These are phyloP conservation scores for Silene coronaria DNA, from an alignment of 179 eudicot species.

Conservation along the genomic window DNA sequence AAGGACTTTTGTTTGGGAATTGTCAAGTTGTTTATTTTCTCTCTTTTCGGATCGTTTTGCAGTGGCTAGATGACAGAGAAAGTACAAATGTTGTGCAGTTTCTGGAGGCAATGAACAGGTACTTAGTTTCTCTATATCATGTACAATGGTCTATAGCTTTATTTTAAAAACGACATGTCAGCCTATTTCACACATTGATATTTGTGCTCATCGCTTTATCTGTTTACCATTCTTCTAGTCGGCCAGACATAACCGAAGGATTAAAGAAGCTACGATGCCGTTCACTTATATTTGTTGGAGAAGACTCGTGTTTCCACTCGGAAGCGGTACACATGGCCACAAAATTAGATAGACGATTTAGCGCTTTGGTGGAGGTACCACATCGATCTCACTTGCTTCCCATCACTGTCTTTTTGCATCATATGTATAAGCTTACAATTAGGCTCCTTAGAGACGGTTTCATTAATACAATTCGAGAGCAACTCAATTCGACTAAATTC, in stretches of 20 bases:
- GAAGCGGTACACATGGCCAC: conserved; percentile 72
- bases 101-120: conserved; percentile 69
- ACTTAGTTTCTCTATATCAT: conserved; percentile 20
- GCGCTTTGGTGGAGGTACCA: conserved; percentile 70
- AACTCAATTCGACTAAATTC: not conserved
- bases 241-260: conserved; percentile 56
- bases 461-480: no score
- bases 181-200: not conserved
- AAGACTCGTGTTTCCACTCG: conserved; percentile 58
- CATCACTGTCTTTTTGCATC: no score
- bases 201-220: not conserved
- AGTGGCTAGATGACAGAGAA: conserved; percentile 66
- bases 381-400: not conserved
- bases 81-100: conserved; percentile 55
- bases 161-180: not conserved
- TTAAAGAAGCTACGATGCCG: conserved; percentile 54
- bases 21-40: conserved; percentile 2
- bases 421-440: no score
- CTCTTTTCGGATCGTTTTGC: conserved; percentile 16
- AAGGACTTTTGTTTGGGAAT: not conserved
- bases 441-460: no score
- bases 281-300: conserved; percentile 64
- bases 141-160: conserved; percentile 12
- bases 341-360: conserved; percentile 52
- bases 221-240: conserved; percentile 32